A percentile compares a stretch with the other conserved stretches of the same genome.
Conservation (phyloP, 2,329 filamentous ascomycete genomes). For the Claviceps fusiformis region DNA sequence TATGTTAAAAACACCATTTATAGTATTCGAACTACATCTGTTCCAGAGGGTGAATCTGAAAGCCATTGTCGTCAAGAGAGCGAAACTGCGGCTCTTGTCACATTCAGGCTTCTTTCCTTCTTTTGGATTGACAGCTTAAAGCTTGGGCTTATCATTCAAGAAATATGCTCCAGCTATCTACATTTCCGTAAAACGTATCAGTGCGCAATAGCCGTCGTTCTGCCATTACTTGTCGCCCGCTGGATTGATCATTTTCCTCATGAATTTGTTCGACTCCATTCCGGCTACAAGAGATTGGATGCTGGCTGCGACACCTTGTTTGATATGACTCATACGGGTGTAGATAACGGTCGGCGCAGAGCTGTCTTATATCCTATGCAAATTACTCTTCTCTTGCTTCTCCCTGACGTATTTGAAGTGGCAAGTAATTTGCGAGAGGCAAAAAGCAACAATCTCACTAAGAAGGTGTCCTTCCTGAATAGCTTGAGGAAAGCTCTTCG, state of each 20-base stretch:
- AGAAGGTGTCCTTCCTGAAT: conserved; percentile 54
- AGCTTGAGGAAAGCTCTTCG: conserved; percentile 47
- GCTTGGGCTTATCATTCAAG: conserved; percentile 47
- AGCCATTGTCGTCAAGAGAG: conserved; percentile 28
- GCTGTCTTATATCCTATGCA: conserved; percentile 48
- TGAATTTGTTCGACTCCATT: conserved; percentile 52
- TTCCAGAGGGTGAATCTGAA: conserved; percentile 24
- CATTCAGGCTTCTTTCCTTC: conserved; percentile 45
- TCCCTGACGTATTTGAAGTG: conserved; percentile 58
- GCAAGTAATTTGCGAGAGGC: conserved; percentile 53
- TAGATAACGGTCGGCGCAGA: conserved; percentile 42
- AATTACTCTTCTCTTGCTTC: conserved; percentile 45
- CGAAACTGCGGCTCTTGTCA: conserved; percentile 38
- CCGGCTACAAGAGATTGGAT: conserved; percentile 46
- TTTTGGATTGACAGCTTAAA: conserved; percentile 52
- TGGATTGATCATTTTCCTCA: conserved; percentile 53
- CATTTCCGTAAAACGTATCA: conserved; percentile 52
- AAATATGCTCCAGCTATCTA: conserved; percentile 53
- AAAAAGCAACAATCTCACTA: conserved; percentile 47
- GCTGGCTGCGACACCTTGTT: conserved; percentile 53
- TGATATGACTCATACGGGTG: conserved; percentile 51
- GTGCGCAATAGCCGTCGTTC: conserved; percentile 46
- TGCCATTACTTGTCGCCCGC: conserved; percentile 48
- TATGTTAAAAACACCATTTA: conserved; percentile 41
- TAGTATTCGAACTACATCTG: conserved; percentile 30